phyloP scores from a whole-genome alignment of 2,329 filamentous ascomycete genomes.

The Trichophyton simii region DNA sequence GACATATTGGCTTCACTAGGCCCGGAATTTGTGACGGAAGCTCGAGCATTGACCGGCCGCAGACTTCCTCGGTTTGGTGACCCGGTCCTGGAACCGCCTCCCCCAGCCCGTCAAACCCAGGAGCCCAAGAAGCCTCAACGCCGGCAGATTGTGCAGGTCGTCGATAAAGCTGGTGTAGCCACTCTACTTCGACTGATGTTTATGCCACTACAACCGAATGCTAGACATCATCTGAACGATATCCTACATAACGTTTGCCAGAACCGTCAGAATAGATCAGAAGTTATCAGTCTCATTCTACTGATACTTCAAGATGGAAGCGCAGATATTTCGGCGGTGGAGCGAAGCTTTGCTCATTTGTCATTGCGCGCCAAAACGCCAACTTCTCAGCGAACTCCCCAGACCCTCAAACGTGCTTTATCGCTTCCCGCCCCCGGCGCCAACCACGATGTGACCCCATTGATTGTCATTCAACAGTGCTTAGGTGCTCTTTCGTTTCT shows the following conservation, averaged over 20 bases:
- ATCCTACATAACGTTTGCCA: conserved; percentile 87
- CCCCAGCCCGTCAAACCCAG: conserved; percentile 31
- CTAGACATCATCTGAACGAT: conserved; percentile 69
- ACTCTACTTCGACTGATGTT: conserved; percentile 99
- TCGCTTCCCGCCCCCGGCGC: conserved; percentile 48
- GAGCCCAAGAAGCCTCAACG: conserved; percentile 53
- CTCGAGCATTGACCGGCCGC: conserved; percentile 53
- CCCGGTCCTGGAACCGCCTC: conserved; percentile 22
- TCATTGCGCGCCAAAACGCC: conserved; percentile 81
- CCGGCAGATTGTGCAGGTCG: conserved; percentile 82
- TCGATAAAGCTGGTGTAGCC: conserved; percentile 89
- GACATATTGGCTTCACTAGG: conserved; percentile 74
- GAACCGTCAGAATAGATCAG: conserved; percentile 88
- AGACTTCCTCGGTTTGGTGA: conserved; percentile 44
- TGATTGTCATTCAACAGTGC: conserved; percentile 93
- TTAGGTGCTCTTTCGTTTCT: conserved; percentile 73
- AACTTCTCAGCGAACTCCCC: conserved; percentile 67
- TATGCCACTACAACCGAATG: conserved; percentile 77
- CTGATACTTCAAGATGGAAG: conserved; percentile 94
- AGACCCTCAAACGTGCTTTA: conserved; percentile 60
- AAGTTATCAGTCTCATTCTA: conserved; percentile 83
- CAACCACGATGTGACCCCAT: conserved; percentile 78
- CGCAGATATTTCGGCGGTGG: conserved; percentile 80
- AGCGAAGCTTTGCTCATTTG: conserved; percentile 86
- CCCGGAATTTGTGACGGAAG: conserved; percentile 74